phyloP scores from a whole-genome alignment of 768 basidiomycete species.

The Boletus rufocinnamomeus region DNA sequence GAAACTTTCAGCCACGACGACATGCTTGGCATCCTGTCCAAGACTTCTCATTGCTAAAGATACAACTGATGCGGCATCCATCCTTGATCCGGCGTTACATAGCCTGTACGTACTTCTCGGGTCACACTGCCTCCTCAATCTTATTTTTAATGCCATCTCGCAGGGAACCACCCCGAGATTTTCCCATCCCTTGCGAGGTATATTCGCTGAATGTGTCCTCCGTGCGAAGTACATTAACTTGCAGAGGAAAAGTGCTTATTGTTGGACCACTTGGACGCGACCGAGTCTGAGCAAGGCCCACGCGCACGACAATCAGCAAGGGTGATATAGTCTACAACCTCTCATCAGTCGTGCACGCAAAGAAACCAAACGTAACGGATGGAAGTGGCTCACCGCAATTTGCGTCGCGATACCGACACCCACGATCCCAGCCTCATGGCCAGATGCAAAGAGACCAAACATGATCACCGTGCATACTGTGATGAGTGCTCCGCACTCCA shows the following conservation, averaged over 20 bases:
- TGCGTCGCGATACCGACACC: slow-evolving; percentile 23
- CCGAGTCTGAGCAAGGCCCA: slow-evolving; percentile 13
- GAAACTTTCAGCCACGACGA: not conserved
- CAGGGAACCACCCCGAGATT: not conserved
- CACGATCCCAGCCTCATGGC: slow-evolving; percentile 14
- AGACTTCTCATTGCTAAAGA: not conserved
- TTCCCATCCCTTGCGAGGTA: slow-evolving; percentile 1
- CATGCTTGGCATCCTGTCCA: not conserved
- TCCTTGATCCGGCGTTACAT: not conserved
- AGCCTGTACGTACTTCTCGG: not conserved
- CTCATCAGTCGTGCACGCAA: slow-evolving; percentile 1
- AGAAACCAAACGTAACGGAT: not conserved
- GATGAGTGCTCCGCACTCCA: slow-evolving; percentile 26
- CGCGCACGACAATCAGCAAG: slow-evolving; percentile 19
- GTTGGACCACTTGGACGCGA: not conserved
- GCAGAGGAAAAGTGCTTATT: not conserved
- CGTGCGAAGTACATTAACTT: slow-evolving; percentile 5
- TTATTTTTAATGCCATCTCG: not conserved
- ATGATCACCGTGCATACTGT: slow-evolving; percentile 22
- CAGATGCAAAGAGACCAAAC: slow-evolving; percentile 19
- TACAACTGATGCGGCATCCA: not conserved
- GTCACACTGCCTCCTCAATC: not conserved
- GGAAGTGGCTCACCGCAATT: slow-evolving; percentile 15
- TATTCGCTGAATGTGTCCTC: not conserved
- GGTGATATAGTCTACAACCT: slow-evolving; percentile 19